Conservation (phyloP, 345 rosid genomes). For the Sonneratia caseolaris region DNA sequence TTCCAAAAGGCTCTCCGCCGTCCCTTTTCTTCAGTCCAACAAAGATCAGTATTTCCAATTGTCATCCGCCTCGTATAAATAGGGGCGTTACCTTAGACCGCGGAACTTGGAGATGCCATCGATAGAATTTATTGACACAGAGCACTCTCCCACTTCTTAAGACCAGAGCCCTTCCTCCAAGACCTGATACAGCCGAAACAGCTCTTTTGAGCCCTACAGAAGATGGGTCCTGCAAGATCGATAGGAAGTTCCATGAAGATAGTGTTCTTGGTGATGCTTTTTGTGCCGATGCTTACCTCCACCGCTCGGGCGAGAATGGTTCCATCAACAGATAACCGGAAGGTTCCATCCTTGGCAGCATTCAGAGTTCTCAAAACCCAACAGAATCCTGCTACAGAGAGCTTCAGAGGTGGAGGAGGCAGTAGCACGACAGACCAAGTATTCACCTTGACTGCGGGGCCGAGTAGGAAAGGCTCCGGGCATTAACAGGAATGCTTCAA, state of each 20-base stretch:
- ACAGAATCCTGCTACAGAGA: not conserved
- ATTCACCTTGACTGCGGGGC: slow-evolving; percentile 52
- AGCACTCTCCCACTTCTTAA: not conserved
- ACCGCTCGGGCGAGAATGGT: not conserved
- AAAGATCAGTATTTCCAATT: slow-evolving; percentile 11
- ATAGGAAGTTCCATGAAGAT: not conserved
- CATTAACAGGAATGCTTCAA: slow-evolving; percentile 21
- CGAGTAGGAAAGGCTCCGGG: slow-evolving; percentile 76
- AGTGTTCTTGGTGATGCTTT: slow-evolving; percentile 1
- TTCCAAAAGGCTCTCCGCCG: slow-evolving; percentile 35
- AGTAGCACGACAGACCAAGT: slow-evolving; percentile 8
- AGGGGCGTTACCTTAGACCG: slow-evolving; percentile 22
- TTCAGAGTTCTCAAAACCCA: not conserved
- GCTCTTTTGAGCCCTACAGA: not conserved
- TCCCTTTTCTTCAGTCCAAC: slow-evolving; percentile 18
- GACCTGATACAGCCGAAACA: not conserved
- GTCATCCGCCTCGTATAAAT: slow-evolving; percentile 25
- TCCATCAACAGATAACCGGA: not conserved
- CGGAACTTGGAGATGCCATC: slow-evolving; percentile 28
- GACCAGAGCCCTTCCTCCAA: not conserved
- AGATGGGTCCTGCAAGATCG: slow-evolving; percentile 5
- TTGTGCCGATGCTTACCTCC: not conserved
- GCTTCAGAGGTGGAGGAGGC: not conserved
- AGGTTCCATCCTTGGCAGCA: not conserved
- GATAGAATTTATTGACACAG: not conserved